Conservation (phyloP, 805 yeast species). For the Wickerhamiella azymoides region DNA sequence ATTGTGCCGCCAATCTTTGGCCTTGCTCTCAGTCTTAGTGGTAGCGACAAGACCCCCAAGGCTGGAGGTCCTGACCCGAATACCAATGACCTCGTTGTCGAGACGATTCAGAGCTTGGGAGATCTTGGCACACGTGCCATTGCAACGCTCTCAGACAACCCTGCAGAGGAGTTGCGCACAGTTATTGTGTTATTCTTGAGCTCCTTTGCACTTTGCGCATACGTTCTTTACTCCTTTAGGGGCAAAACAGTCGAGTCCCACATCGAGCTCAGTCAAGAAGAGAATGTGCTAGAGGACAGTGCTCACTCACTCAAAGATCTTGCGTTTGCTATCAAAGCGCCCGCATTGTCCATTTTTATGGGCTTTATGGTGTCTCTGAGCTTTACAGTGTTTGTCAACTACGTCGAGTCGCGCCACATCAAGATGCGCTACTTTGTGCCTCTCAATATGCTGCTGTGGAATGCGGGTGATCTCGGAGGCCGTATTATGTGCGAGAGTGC, state of each 20-base stretch:
- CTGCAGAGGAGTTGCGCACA: slow-evolving; percentile 24
- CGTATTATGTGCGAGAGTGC: slow-evolving; percentile 46
- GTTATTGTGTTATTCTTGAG: slow-evolving; percentile 27
- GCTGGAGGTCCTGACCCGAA: too few relatives aligned
- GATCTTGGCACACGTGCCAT: neutral
- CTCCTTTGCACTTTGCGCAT: slow-evolving; percentile 12
- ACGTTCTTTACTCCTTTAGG: slow-evolving; percentile 9
- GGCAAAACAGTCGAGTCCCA: slow-evolving; percentile 9
- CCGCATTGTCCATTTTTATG: slow-evolving; percentile 56
- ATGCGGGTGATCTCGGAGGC: slow-evolving; percentile 74
- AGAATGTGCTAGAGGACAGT: neutral
- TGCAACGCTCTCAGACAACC: neutral
- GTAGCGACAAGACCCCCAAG: neutral
- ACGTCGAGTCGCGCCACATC: slow-evolving; percentile 39
- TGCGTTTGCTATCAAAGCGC: slow-evolving; percentile 31
- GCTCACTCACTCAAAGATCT: neutral
- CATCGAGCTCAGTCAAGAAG: slow-evolving; percentile 11
- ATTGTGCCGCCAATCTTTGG: slow-evolving; percentile 71
- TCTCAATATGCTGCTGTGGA: slow-evolving; percentile 72
- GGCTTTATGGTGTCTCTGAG: slow-evolving; percentile 61
- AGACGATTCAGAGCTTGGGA: too few relatives aligned
- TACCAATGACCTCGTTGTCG: too few relatives aligned
- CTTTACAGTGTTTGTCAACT: slow-evolving; percentile 84
- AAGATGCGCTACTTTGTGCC: slow-evolving; percentile 44
- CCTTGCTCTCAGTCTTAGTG: slow-evolving; percentile 34